Evolutionary conservation across 148 eudicot genomes (phyloP).

Genomic region (Euryodendron excelsum): DNA sequence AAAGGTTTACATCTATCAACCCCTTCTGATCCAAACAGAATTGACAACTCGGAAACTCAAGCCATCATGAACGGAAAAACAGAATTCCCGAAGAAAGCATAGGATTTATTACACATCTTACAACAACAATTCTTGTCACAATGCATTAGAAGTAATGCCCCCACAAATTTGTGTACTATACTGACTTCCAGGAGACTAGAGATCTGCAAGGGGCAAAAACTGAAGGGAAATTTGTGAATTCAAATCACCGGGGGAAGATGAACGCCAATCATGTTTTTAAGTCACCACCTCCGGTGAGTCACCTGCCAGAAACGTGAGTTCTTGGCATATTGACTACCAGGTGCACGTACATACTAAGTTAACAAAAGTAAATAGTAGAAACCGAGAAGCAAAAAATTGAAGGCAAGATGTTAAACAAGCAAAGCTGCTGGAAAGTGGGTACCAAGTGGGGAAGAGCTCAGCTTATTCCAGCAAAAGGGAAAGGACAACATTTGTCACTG

Average conservation of each 20-base stretch:
- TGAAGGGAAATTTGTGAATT: background rate
- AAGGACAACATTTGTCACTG: conserved; percentile 18
- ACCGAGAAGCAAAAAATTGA: conserved; percentile 13
- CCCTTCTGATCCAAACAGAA: too few relatives aligned
- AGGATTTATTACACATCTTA: too few relatives aligned
- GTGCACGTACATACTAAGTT: conserved; percentile 46
- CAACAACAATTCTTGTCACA: too few relatives aligned
- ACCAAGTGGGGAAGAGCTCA: too few relatives aligned
- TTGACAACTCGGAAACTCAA: too few relatives aligned
- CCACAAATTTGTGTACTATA: too few relatives aligned
- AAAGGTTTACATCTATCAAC: too few relatives aligned
- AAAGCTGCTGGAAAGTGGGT: conserved; percentile 23
- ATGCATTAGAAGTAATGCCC: too few relatives aligned
- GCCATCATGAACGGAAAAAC: too few relatives aligned
- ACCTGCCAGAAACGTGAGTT: conserved; percentile 23
- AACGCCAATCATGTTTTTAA: conserved; percentile 3
- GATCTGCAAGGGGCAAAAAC: background rate
- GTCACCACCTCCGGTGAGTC: conserved; percentile 83
- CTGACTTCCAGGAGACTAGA: too few relatives aligned
- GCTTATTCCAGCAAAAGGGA: conserved; percentile 22
- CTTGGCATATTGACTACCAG: conserved; percentile 70
- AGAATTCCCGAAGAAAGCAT: too few relatives aligned
- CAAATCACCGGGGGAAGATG: background rate
- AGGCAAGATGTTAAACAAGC: conserved; percentile 26
- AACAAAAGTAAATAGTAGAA: conserved; percentile 4